These are phyloP conservation scores for Solanum arcanum DNA, from an alignment of 257 asterid genomes.

Conservation along the genomic window DNA sequence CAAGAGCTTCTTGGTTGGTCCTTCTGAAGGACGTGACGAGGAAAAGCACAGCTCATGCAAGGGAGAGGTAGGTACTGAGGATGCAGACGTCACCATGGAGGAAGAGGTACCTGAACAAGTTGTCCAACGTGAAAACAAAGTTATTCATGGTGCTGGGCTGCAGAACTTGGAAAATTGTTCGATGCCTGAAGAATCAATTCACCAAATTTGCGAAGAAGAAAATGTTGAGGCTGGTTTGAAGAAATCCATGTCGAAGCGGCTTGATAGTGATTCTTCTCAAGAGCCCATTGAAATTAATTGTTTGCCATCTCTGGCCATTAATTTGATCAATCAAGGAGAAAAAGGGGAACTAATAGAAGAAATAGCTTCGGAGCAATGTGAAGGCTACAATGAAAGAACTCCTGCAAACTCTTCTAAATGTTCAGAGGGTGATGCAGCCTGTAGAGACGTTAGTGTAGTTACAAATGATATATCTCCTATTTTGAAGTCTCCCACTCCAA, in stretches of 20 bases:
- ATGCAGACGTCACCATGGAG: constrained; percentile 68
- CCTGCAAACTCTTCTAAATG: constrained; percentile 25
- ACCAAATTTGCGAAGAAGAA: neutral
- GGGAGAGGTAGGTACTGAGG: constrained; percentile 25
- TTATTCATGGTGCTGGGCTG: neutral
- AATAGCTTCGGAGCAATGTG: constrained; percentile 17
- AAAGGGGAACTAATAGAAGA: constrained; percentile 10
- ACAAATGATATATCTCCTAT: constrained; percentile 31
- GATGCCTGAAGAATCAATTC: neutral
- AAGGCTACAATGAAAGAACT: constrained; percentile 7
- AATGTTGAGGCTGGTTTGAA: neutral
- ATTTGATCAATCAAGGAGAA: constrained; percentile 6
- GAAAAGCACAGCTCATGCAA: constrained; percentile 5
- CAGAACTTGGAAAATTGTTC: neutral
- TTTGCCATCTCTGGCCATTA: constrained; percentile 7
- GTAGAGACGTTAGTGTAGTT: constrained; percentile 18
- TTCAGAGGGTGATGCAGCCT: constrained; percentile 20
- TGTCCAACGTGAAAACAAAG: constrained; percentile 18
- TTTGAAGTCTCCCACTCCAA: constrained; percentile 72
- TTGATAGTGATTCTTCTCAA: constrained; percentile 8
- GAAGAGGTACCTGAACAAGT: constrained; percentile 31
- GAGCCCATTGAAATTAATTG: constrained; percentile 7
- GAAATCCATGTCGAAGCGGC: neutral
- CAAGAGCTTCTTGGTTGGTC: neutral
- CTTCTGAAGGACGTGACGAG: constrained; percentile 10